Evolutionary conservation across 768 basidiomycete species (phyloP).

Genomic region (Amanita exitialis): DNA sequence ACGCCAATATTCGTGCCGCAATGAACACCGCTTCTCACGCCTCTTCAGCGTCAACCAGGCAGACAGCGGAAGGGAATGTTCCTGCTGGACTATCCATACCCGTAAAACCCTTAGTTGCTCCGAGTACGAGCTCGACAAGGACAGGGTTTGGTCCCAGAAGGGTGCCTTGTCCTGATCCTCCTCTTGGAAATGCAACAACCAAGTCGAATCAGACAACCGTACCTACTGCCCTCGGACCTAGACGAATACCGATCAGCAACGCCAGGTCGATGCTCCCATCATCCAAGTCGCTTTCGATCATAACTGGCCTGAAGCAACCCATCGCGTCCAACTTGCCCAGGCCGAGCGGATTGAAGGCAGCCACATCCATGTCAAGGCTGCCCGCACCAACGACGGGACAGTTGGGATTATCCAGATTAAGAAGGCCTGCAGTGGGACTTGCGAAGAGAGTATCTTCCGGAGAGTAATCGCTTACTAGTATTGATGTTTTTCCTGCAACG

Average conservation of each 20-base stretch:
- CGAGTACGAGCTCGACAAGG: slow-evolving; percentile 8
- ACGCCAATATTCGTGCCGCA: background rate
- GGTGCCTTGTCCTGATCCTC: slow-evolving; percentile 16
- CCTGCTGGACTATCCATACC: background rate
- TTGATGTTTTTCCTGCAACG: no score
- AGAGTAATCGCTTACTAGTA: no score
- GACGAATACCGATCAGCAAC: slow-evolving; percentile 1
- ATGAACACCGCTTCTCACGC: background rate
- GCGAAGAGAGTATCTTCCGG: background rate
- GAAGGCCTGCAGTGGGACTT: background rate
- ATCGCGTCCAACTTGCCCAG: background rate
- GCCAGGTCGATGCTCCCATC: background rate
- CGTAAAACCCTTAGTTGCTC: background rate
- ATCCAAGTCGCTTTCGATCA: background rate
- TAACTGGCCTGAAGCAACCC: slow-evolving; percentile 14
- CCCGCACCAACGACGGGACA: background rate
- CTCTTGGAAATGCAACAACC: background rate
- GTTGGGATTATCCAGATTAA: background rate
- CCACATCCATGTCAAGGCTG: background rate
- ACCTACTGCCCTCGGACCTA: slow-evolving; percentile 2
- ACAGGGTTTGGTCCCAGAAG: slow-evolving; percentile 24
- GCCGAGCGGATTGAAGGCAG: background rate
- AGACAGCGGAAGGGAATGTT: background rate
- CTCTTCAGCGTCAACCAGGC: background rate
- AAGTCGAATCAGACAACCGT: background rate